Base-by-base conservation (phyloP, 2,329 filamentous ascomycete genomes). In the Aureobasidium subglaciale region DNA sequence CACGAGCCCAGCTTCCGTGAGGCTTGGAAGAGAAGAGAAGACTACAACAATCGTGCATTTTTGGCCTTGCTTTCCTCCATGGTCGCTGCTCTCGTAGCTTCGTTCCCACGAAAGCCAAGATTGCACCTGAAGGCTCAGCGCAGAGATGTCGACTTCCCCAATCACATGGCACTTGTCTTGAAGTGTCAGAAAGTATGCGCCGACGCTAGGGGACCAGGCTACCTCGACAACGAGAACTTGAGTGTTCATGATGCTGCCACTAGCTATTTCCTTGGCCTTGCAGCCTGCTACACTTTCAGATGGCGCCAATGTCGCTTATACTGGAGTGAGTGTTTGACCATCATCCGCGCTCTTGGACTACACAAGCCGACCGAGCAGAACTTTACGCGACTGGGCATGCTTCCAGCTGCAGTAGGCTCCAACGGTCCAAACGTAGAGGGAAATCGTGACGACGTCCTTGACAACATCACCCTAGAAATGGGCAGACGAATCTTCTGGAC, bases 1-100 rank as follows among this genome's bases (percentile, higher is more conserved):
- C 87, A 91, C 68, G 86, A 90, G 65, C 86, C 86, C 0, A 87
- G 85, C 4, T 90, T 91, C 67, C 80, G 86, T 20, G 79, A 83
- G 59, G 83, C 83, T 1, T 87, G 89, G 67, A 77, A 77, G 7
- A 78, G 78, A 55, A 78, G 87, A 30, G 81, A 87, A 64, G 86
- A 90, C 65, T 76, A 83, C 52, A 79, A 76, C 6, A 83, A 82
- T 60, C 80, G 81, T 9, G 78, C 81, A 15, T 91, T 90, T 61
- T 73, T 90, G 2, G 84, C 85, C 2, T 70, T 91, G 37, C 68
- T 90, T 22, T 82, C 87, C 1, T 86, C 86, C 56, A 90, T 91
- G 87, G 79, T 90, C 27, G 85, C 81, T 41, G 74, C 76, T 1
- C 72, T 91, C n/a, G 87, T 88, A 3, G 83, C 87, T 1, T 90